phyloP scores from a whole-genome alignment of 148 eudicot genomes.

The Rhododendron vialii region DNA sequence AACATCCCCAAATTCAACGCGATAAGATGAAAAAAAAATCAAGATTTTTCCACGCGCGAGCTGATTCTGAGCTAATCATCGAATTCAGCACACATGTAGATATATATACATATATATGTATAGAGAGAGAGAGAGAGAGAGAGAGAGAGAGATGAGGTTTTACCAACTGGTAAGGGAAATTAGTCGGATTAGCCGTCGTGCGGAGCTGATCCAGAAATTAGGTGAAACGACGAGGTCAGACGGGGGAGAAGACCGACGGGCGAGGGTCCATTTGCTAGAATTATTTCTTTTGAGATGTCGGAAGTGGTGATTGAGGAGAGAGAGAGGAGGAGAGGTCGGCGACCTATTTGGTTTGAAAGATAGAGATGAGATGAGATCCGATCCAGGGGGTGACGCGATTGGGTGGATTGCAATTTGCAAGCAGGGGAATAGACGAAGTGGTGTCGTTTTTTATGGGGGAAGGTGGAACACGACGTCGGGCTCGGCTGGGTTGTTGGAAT shows the following conservation, averaged over 20 bases:
- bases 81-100: background rate
- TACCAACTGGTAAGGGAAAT: background rate
- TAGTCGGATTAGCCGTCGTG: background rate
- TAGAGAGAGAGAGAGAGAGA: background rate
- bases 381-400: background rate
- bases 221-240: conserved; percentile 3
- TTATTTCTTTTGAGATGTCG: background rate
- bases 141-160: background rate
- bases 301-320: background rate
- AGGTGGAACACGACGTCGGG: background rate
- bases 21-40: background rate
- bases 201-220: background rate
- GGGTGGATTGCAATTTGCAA: background rate
- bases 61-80: background rate
- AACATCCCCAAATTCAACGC: background rate
- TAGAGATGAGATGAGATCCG: background rate
- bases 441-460: background rate
- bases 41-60: background rate
- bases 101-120: too few relatives aligned
- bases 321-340: background rate
- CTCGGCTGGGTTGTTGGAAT: background rate
- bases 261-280: background rate
- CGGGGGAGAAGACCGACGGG: background rate
- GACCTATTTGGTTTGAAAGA: background rate
- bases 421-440: background rate